Evolutionary conservation across 768 basidiomycete genomes (phyloP), one percentile per base, ranked within the genome.

Genomic region (Pleurotus tuber-regium): DNA sequence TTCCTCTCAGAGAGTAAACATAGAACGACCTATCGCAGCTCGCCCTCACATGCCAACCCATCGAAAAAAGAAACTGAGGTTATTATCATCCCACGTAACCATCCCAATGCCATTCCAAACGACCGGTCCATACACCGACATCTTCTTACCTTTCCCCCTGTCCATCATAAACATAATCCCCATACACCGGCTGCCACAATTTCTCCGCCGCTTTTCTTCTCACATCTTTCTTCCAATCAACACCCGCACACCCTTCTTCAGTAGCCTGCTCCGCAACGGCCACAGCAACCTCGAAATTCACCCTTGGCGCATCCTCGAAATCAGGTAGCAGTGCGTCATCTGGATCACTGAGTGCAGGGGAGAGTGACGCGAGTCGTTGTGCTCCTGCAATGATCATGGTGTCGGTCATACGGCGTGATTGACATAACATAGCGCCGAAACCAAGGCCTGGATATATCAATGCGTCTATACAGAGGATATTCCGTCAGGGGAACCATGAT

Each of bases 341-440:
- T 0, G 86, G 84, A 61, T 92, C 83, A 29, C 77, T 76, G 52
- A 84, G 71, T 0, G 82, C 91, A 2, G 91, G 91, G 0, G 90
- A 83, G 38, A 94, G 78, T 4, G 80, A 72, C 0, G 91, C 89
- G 31, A 95, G 84, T 10, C 84, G 78, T 23, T 72, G 76, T 0
- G 89, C 83, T 6, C 88, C 92, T 2, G 87, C 87, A 31, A 92
- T 83, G 64, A 95, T 87, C 92, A 95, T 93, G n/a, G 76, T 79
- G 65, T 92, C 89, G 1, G 88, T 85, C 59, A 95, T 75, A 5
- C 62, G 67, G 4, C 78, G 73, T 0, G 88, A 82, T 53, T 83
- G 71, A 8, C 82, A 72, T 21, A 92, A 70, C 59, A 93, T 83
- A 30, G 88, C 78, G 30, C 92, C 92, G 54, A 89, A 84, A 5